phyloP scores from a whole-genome alignment of 306 rosid genomes.

The Canavalia gladiata region DNA sequence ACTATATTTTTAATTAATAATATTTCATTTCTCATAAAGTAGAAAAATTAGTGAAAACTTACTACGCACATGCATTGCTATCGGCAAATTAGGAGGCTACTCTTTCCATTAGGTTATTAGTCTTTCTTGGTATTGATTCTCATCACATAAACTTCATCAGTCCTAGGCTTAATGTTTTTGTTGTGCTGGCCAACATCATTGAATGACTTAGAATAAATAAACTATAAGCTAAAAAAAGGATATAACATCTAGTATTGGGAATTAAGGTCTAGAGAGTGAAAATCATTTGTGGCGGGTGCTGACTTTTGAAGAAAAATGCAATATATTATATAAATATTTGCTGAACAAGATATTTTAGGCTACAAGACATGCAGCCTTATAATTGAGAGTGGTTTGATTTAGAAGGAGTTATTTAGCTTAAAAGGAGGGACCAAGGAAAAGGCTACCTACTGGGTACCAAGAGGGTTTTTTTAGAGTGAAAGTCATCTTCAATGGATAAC shows the following conservation, averaged over 20 bases:
- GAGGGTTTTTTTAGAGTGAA: neutral
- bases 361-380: neutral
- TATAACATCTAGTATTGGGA: neutral
- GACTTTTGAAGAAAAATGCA: slow-evolving; percentile 9
- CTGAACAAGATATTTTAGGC: neutral
- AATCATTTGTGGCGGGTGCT: neutral
- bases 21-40: no score
- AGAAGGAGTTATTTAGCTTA: neutral
- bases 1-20: no score
- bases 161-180: neutral
- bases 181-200: neutral
- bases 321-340: neutral
- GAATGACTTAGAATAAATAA: neutral
- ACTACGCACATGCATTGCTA: neutral
- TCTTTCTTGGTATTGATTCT: neutral
- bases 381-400: neutral
- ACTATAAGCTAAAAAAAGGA: neutral
- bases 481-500: neutral
- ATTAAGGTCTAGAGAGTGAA: slow-evolving; percentile 8
- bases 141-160: neutral
- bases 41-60: neutral
- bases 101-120: neutral
- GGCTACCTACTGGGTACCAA: neutral
- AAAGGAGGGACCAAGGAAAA: neutral
- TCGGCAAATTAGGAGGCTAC: neutral